phyloP scores from a whole-genome alignment of 805 yeast species.

The Clavispora fructus region DNA sequence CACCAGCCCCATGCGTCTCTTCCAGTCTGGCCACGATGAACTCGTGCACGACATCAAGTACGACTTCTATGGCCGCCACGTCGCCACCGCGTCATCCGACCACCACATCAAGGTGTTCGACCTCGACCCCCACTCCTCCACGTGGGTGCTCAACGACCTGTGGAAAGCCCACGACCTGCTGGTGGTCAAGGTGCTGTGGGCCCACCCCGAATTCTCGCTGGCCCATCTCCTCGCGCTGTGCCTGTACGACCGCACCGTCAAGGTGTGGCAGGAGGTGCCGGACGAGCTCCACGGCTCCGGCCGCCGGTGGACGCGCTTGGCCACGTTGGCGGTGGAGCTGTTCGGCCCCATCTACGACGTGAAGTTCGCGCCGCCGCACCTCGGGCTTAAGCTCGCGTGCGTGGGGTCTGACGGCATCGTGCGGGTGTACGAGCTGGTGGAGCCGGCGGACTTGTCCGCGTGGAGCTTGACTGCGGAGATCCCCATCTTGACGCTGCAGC shows the following conservation, averaged over 20 bases:
- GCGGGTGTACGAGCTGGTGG: conserved; percentile 80
- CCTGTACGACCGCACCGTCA: conserved; percentile 84
- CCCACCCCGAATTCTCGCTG: conserved; percentile 76
- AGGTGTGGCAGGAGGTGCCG: conserved; percentile 85
- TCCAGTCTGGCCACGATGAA: conserved; percentile 89
- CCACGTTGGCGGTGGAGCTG: conserved; percentile 72
- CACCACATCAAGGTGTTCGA: conserved; percentile 90
- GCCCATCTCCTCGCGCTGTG: conserved; percentile 84
- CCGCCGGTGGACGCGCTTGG: conserved; percentile 71
- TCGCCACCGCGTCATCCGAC: conserved; percentile 94
- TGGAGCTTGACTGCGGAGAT: conserved; percentile 80
- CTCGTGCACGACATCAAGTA: conserved; percentile 84
- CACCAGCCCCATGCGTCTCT: conserved; percentile 52
- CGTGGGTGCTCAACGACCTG: conserved; percentile 81
- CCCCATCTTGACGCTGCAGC: conserved; percentile 55
- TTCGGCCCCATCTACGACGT: conserved; percentile 86
- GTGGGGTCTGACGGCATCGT: conserved; percentile 87
- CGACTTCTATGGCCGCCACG: conserved; percentile 86
- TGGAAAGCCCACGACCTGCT: conserved; percentile 96
- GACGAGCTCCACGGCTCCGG: conserved; percentile 77
- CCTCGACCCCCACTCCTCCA: conserved; percentile 55
- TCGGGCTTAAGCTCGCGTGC: conserved; percentile 77
- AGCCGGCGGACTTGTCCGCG: conserved; percentile 78
- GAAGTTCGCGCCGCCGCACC: conserved; percentile 81
- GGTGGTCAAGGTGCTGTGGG: conserved; percentile 81